Evolutionary conservation across 257 asterid species (phyloP).

Genomic region (Nicotiana noctiflora): DNA sequence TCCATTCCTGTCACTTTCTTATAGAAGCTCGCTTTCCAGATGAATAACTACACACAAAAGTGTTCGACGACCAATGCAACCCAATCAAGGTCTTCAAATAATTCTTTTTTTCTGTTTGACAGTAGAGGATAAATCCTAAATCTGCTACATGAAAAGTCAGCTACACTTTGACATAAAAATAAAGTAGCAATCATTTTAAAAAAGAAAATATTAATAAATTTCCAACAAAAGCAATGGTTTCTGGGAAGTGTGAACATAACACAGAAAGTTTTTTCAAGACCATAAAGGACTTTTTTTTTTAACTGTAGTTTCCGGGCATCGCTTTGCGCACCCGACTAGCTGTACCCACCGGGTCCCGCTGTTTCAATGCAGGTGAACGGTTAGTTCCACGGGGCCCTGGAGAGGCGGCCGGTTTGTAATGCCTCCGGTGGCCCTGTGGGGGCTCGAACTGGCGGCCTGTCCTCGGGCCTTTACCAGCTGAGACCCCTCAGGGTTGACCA

Average conservation of each 20-base stretch:
- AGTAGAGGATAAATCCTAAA: background rate
- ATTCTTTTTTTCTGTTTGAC: background rate
- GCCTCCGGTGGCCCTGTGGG: too few species aligned
- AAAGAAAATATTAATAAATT: background rate
- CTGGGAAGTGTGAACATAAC: background rate
- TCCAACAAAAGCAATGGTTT: background rate
- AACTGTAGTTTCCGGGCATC: too few species aligned
- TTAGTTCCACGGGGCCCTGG: too few species aligned
- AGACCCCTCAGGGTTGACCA: too few species aligned
- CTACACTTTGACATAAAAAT: background rate
- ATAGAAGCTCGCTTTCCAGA: background rate
- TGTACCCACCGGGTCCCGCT: too few species aligned
- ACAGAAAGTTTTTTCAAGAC: background rate
- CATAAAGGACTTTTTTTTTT: too few species aligned
- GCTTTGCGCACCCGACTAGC: too few species aligned
- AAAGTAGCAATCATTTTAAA: background rate
- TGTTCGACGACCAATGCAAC: background rate
- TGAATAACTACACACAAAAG: background rate
- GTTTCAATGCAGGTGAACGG: too few species aligned
- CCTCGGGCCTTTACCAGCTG: too few species aligned
- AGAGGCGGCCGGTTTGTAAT: too few species aligned
- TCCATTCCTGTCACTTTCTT: background rate
- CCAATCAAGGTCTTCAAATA: background rate
- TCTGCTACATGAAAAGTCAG: background rate
- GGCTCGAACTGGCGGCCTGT: too few species aligned